phyloP scores from a whole-genome alignment of 257 asterid species.

The Nemophila menziesii region DNA sequence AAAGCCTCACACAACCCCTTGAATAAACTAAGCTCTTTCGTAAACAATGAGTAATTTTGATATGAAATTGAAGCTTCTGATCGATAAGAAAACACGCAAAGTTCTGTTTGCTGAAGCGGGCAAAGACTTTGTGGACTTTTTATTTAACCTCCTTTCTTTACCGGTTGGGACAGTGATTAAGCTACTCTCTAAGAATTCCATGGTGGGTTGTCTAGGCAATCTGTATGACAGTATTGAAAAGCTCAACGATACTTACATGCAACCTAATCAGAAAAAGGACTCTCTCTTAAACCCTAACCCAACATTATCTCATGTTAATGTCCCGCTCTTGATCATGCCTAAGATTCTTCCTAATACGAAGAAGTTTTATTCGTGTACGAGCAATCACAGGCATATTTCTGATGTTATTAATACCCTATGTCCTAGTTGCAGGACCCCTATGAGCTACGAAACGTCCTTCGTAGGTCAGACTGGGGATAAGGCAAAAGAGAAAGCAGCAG shows the following conservation, averaged over 20 bases:
- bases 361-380: background rate
- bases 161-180: slow-evolving; percentile 5
- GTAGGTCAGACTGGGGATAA: slow-evolving; percentile 1
- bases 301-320: background rate
- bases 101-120: slow-evolving; percentile 10
- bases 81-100: slow-evolving; percentile 3
- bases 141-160: slow-evolving; percentile 9
- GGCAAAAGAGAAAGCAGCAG: background rate
- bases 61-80: slow-evolving; percentile 5
- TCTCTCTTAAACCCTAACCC: slow-evolving; percentile 13
- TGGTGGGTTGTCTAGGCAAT: slow-evolving; percentile 6
- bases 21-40: no score
- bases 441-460: background rate
- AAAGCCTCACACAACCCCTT: no score
- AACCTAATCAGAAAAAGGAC: slow-evolving; percentile 11
- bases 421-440: background rate
- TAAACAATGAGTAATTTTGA: no score
- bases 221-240: slow-evolving; percentile 9
- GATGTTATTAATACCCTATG: slow-evolving; percentile 18
- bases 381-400: background rate
- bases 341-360: background rate
- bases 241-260: slow-evolving; percentile 12
- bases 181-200: background rate
- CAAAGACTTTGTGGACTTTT: slow-evolving; percentile 10
- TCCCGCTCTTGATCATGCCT: slow-evolving; percentile 11